Evolutionary conservation across 2,329 filamentous ascomycete species (phyloP).

Genomic region (Neofusicoccum sp.): DNA sequence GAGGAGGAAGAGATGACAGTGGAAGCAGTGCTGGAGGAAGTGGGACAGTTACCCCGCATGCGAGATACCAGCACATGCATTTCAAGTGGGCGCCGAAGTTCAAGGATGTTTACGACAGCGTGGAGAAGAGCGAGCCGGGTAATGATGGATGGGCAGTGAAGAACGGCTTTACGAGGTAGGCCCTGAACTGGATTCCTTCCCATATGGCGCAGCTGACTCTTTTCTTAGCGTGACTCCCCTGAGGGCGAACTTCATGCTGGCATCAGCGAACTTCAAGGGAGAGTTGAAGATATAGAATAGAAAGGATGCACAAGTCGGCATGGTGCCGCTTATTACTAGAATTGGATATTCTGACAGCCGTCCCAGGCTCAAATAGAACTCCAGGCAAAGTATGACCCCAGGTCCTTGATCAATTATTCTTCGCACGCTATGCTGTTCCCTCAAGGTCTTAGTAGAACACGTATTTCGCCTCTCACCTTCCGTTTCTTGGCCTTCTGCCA

Average conservation of each 20-base stretch:
- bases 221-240: slow-evolving; percentile 74
- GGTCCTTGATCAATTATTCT: not conserved
- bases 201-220: slow-evolving; percentile 10
- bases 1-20: slow-evolving; percentile 26
- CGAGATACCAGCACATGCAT: slow-evolving; percentile 71
- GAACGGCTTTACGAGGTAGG: slow-evolving; percentile 79
- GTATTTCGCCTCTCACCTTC: no score
- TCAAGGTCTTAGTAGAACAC: no score
- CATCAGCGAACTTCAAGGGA: slow-evolving; percentile 58
- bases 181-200: slow-evolving; percentile 21
- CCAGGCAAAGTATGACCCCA: no score
- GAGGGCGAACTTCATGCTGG: slow-evolving; percentile 89
- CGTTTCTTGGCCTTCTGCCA: no score
- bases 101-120: slow-evolving; percentile 80
- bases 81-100: slow-evolving; percentile 95
- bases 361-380: not conserved
- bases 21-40: slow-evolving; percentile 23
- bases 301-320: not conserved
- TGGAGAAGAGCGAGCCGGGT: slow-evolving; percentile 70
- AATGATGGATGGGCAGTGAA: slow-evolving; percentile 93
- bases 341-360: not conserved
- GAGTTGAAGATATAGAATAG: slow-evolving; percentile 56
- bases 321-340: not conserved
- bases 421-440: no score
- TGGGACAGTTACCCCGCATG: slow-evolving; percentile 35